Evolutionary conservation across 129 eudicot genomes (phyloP).

Genomic region (Chrysanthemum makinoi): DNA sequence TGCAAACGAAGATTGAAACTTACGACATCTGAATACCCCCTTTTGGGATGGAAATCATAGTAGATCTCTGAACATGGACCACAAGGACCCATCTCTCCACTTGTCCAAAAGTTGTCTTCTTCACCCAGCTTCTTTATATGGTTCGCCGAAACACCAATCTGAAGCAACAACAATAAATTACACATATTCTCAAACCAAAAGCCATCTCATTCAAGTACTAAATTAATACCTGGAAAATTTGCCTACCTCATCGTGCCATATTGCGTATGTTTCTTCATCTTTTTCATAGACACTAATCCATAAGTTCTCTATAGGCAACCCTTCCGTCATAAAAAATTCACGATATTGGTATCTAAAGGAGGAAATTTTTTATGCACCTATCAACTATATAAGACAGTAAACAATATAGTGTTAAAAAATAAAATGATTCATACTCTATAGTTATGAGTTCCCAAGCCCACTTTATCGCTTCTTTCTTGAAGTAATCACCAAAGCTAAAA

Average conservation of each 20-base stretch:
- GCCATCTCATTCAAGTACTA: background rate
- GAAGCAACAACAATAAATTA: constrained; percentile 16
- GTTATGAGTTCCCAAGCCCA: constrained; percentile 99
- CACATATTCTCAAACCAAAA: background rate
- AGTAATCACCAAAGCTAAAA: constrained; percentile 98
- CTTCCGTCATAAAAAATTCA: background rate
- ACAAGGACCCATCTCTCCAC: constrained; percentile 97
- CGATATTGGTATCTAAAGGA: too few species aligned
- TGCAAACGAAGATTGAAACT: constrained; percentile 29
- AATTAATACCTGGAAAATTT: background rate
- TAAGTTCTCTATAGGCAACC: constrained; percentile 65
- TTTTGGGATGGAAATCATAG: constrained; percentile 88
- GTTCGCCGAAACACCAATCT: constrained; percentile 81
- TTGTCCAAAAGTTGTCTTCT: constrained; percentile 97
- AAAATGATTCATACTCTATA: constrained; percentile 41
- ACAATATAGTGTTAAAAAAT: background rate
- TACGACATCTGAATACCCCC: constrained; percentile 63
- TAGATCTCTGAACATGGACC: constrained; percentile 98
- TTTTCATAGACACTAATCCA: constrained; percentile 96
- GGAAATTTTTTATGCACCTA: too few species aligned
- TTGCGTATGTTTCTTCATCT: constrained; percentile 81
- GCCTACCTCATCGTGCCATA: constrained; percentile 86
- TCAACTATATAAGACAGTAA: background rate
- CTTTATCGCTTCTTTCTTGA: constrained; percentile 84
- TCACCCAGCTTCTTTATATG: constrained; percentile 92